phyloP scores from a whole-genome alignment of 2,329 filamentous ascomycete species.

The Calonectria pteridis region DNA sequence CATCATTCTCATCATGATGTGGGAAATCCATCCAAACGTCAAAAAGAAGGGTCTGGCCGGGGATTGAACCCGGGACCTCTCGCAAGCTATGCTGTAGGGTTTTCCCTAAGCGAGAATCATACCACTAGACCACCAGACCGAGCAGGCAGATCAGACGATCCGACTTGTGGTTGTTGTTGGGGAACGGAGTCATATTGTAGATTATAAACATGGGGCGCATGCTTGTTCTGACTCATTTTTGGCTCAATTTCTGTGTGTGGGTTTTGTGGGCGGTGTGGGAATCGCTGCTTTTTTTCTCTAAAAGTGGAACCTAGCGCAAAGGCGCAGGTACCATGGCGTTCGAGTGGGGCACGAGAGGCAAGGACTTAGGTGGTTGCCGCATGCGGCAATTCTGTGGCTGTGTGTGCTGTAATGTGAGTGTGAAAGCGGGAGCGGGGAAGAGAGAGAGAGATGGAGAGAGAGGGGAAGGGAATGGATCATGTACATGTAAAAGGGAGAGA shows the following conservation, averaged over 20 bases:
- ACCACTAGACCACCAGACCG: slow-evolving; percentile 73
- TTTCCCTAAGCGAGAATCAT: slow-evolving; percentile 78
- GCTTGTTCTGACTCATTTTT: slow-evolving; percentile 24
- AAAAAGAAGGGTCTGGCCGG: slow-evolving; percentile 56
- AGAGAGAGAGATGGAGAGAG: neutral
- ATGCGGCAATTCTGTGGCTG: neutral
- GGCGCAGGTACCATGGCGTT: neutral
- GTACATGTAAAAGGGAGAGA: neutral
- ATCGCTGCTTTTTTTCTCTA: neutral
- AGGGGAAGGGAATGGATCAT: neutral
- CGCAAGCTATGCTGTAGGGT: slow-evolving; percentile 55
- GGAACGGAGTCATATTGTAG: neutral
- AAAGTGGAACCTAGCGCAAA: neutral
- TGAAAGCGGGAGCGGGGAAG: neutral
- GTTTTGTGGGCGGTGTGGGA: slow-evolving; percentile 2
- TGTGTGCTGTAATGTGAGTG: neutral
- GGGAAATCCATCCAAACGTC: neutral
- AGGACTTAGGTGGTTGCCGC: neutral
- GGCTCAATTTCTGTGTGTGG: neutral
- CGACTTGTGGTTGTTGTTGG: slow-evolving; percentile 31
- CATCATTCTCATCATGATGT: neutral
- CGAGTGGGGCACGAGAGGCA: neutral
- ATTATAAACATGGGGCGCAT: slow-evolving; percentile 10
- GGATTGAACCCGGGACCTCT: slow-evolving; percentile 62
- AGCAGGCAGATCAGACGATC: slow-evolving; percentile 18